Conservation (phyloP, 139 green algal species). For the Tetraselmis striata region DNA sequence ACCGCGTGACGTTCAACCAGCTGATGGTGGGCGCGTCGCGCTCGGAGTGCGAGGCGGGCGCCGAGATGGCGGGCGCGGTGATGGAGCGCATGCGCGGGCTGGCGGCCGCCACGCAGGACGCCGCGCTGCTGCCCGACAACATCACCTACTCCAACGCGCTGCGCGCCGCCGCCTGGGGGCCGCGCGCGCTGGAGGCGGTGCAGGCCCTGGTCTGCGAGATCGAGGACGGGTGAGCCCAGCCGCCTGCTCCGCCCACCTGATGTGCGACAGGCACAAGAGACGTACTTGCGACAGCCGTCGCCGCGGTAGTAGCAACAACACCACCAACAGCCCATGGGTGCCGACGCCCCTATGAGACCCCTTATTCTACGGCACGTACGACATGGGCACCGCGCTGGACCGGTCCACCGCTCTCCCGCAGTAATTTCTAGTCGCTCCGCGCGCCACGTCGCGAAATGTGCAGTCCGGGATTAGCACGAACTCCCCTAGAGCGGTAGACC, state of each 20-base stretch:
- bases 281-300: too few relatives aligned
- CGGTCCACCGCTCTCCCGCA: too few relatives aligned
- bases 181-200: neutral
- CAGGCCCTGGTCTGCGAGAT: neutral
- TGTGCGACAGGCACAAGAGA: too few relatives aligned
- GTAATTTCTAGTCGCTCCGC: too few relatives aligned
- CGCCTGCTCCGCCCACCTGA: too few relatives aligned
- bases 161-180: neutral
- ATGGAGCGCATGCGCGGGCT: neutral
- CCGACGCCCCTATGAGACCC: neutral
- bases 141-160: neutral
- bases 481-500: too few relatives aligned
- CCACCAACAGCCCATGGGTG: too few relatives aligned
- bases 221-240: neutral
- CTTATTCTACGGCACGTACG: too few relatives aligned
- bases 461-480: too few relatives aligned
- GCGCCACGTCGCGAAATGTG: too few relatives aligned
- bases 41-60: neutral
- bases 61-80: neutral
- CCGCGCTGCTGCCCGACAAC: neutral
- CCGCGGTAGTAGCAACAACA: too few relatives aligned
- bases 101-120: neutral
- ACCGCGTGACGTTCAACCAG: neutral
- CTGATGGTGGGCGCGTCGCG: neutral
- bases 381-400: too few relatives aligned